Evolutionary conservation across 805 yeast species (phyloP).

Genomic region (Ascoidea rubescens): DNA sequence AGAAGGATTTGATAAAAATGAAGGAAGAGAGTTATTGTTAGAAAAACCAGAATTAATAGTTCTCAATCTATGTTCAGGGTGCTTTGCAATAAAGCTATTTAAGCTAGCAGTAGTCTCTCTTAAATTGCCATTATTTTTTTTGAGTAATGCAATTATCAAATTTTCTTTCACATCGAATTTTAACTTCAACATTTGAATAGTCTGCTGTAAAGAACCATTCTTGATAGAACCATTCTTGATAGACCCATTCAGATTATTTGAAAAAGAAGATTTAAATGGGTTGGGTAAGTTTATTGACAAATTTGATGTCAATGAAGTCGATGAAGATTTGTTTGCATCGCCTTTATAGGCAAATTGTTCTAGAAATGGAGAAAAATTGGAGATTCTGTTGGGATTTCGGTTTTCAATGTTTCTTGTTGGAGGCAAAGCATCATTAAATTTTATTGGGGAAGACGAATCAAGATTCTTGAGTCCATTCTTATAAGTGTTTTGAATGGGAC

Average conservation of each 20-base stretch:
- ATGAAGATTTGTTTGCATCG: not conserved
- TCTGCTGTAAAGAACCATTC: not conserved
- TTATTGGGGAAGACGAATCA: constrained; percentile 14
- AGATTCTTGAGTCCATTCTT: constrained; percentile 4
- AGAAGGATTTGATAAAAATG: not conserved
- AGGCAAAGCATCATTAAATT: not conserved
- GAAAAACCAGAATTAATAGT: not conserved
- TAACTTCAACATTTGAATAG: constrained; percentile 15
- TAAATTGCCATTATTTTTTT: constrained; percentile 16
- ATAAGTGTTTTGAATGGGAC: constrained; percentile 20
- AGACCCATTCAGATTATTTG: not conserved
- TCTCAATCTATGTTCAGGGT: constrained; percentile 2
- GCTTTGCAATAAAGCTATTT: constrained; percentile 13
- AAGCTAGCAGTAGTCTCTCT: constrained; percentile 19
- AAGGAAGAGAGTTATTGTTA: not conserved
- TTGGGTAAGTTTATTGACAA: not conserved
- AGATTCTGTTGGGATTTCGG: not conserved
- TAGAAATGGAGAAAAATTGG: not conserved
- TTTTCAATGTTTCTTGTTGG: not conserved
- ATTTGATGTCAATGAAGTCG: not conserved
- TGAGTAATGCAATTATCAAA: constrained; percentile 19
- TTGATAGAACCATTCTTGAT: not conserved
- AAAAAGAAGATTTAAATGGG: not conserved
- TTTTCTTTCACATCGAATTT: constrained; percentile 19
- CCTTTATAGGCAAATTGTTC: constrained; percentile 1